These are phyloP conservation scores for Fraxinus pennsylvanica DNA, from an alignment of 257 asterid genomes.

Conservation along the genomic window DNA sequence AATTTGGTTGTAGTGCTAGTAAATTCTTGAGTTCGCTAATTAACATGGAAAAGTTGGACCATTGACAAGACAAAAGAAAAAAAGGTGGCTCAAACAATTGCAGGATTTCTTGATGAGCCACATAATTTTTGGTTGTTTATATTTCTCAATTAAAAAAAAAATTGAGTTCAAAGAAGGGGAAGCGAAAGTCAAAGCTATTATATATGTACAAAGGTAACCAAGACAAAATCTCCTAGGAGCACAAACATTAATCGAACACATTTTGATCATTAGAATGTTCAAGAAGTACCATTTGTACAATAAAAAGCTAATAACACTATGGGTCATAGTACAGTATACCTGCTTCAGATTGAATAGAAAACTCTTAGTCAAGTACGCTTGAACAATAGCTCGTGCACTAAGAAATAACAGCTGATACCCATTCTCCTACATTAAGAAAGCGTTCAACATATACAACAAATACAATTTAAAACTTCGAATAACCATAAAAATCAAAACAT, in stretches of 20 bases:
- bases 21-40: not conserved
- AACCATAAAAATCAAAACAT: not conserved
- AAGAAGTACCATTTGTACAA: not conserved
- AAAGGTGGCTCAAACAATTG: not conserved
- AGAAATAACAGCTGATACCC: constrained; percentile 95
- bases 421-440: constrained; percentile 52
- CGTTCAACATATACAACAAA: not conserved
- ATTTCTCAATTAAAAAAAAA: not conserved
- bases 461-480: not conserved
- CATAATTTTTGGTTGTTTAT: not conserved
- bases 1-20: constrained; percentile 4
- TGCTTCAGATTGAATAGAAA: constrained; percentile 91
- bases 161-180: not conserved
- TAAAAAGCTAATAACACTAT: not conserved
- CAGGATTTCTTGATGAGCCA: not conserved
- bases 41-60: not conserved
- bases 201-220: not conserved
- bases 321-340: constrained; percentile 44
- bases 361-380: constrained; percentile 88
- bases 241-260: not conserved
- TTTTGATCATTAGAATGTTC: not conserved
- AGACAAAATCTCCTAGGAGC: not conserved
- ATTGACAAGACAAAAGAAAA: not conserved
- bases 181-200: not conserved
- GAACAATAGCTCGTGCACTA: constrained; percentile 98